Base-by-base conservation (phyloP, 306 rosid genomes). In the Pueraria montana region DNA sequence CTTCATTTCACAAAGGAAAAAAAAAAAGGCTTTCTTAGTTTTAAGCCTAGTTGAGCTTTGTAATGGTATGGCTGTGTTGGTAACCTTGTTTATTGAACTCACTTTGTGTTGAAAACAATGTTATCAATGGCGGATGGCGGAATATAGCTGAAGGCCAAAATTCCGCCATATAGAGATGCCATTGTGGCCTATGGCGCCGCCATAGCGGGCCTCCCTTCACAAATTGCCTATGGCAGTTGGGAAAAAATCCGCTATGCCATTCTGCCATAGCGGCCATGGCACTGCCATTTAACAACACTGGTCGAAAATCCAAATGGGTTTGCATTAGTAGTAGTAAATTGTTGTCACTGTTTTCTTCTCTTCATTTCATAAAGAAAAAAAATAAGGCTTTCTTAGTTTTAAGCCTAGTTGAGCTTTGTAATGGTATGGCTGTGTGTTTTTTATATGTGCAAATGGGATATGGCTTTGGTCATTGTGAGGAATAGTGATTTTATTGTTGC, bases 321-420 rank as follows among this genome's bases (percentile, higher is more conserved):
- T 48, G 16, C 40, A 34, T 34, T 34, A 6, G 8, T 5, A 6
- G 40, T 34, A 34, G 40, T 5, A 34, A 34, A 34, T 34, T 34
- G 40, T 20, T 52, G 49, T 3, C 50, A 21, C 65, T 40, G 38
- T 64, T 62, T 75, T 53, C 18, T 83, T 64, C 69, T 62, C 13
- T 3, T 42, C 55, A 32, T 50, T 64, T 62, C 6, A 14, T 27
- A 49, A 66, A 61, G 24, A 61, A 26, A 61, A n/a, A 62, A 3
- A 17, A 6, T 4, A 65, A n/a, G 1, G 20, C 12, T 30, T 62
- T 30, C 3, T 4, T 36, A 36, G 8, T 49, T 67, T 36, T 43
- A 26, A 21, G 24, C 42, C 59, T 74, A 45, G 67, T 66, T 66
- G 56, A 56, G 17, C 79, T 66, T 81, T 78, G 56, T 58, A 11